phyloP scores from a whole-genome alignment of 2,329 filamentous ascomycete species.

The Plenodomus tracheiphilus region DNA sequence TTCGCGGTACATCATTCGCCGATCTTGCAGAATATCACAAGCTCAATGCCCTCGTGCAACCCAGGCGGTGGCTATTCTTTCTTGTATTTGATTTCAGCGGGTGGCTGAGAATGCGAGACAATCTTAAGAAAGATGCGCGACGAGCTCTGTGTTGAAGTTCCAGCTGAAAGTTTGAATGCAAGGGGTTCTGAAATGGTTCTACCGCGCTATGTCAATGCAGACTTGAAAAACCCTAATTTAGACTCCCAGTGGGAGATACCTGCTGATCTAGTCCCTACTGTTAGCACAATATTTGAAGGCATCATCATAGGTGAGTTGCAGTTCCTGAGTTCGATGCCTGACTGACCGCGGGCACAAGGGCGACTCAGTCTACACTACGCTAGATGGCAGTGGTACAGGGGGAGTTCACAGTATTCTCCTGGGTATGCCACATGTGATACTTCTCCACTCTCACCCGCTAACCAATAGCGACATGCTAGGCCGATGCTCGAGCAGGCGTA shows the following conservation, averaged over 20 bases:
- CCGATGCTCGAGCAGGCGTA: slow-evolving; percentile 3
- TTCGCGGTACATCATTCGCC: not conserved
- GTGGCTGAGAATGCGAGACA: not conserved
- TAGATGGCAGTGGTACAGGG: too few species aligned
- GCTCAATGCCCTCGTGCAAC: not conserved
- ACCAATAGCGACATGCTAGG: not conserved
- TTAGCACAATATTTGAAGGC: too few species aligned
- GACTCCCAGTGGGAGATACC: too few species aligned
- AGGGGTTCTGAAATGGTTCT: too few species aligned
- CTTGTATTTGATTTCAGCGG: not conserved
- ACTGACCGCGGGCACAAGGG: too few species aligned
- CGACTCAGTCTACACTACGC: too few species aligned
- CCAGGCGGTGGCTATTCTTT: not conserved
- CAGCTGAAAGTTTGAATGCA: not conserved
- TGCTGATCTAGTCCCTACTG: too few species aligned
- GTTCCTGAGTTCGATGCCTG: too few species aligned
- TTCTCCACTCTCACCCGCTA: too few species aligned
- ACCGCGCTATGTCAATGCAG: too few species aligned
- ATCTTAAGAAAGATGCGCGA: not conserved
- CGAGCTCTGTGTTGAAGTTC: not conserved
- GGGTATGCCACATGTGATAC: not conserved
- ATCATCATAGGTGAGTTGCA: not conserved
- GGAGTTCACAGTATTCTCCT: not conserved
- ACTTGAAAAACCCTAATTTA: too few species aligned
- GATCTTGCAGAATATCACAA: not conserved